Evolutionary conservation across 768 basidiomycete genomes (phyloP), one percentile per base, ranked within the genome.

Genomic region (Collybia sordida): DNA sequence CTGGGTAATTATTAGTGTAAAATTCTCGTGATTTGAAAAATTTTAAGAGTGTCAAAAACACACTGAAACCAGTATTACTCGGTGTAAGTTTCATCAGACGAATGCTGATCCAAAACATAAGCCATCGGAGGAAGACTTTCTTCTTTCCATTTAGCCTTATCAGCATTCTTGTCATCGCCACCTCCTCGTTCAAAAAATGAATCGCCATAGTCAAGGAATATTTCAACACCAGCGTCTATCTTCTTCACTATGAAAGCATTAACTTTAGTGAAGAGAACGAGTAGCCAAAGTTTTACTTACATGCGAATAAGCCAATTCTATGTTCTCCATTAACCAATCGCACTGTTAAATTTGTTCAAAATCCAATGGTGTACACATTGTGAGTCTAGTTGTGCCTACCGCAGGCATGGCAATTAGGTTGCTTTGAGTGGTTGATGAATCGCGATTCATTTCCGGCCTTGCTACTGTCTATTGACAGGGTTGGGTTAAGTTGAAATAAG

Each of bases 281-380:
- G 15, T 36, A 18, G 19, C 24, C 28, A 25, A 22, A 35, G 22
- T 14, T 11, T 27, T 3, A 64, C 78, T 66, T 50, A 85, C 85
- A 50, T 2, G 85, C 79, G 48, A 70, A 83, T 3, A 90, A 68
- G 2, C 80, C 85, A 46, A 89, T 84, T 14, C 86, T 75, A 44
- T 85, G 81, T 49, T 87, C 82, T 2, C 83, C 85, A 50, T 85
- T 81, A 3, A 89, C 82, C 28, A 82, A 57, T 12, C 59, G 62
- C n/a, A 80, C 86, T 86, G 45, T 22, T n/a, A 19, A 43, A 31
- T 37, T 24, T 37, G 14, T 7, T 25, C 9, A 23, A 48, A 24
- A 45, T 42, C 35, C 7, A 57, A 35, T n/a, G 27, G 17, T 25
- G 38, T 23, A 17, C 15, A 40, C 19, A 6, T 40, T 9, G 28